Evolutionary conservation across 768 basidiomycete species (phyloP).

Genomic region (Sporobolomyces pararoseus): DNA sequence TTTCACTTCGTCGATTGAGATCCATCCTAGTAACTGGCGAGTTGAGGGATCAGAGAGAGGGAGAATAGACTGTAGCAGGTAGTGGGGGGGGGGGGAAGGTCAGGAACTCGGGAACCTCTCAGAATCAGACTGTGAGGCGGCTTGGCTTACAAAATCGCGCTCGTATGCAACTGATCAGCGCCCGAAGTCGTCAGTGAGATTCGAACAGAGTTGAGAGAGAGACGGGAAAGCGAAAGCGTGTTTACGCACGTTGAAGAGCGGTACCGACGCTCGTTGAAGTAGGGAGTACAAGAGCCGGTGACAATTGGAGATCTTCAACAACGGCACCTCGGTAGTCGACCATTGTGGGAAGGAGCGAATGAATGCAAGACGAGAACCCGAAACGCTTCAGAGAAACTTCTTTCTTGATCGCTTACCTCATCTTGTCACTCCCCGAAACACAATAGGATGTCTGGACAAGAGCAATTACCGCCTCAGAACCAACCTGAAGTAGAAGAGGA

Average conservation of each 20-base stretch:
- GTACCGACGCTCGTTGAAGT: slow-evolving; percentile 11
- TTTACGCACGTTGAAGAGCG: slow-evolving; percentile 22
- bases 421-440: not conserved
- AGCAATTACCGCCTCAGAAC: not conserved
- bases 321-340: slow-evolving; percentile 30
- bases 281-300: slow-evolving; percentile 30
- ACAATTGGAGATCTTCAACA: slow-evolving; percentile 39
- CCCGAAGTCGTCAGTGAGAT: not conserved
- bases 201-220: not conserved
- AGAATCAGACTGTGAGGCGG: not conserved
- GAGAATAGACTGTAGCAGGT: slow-evolving; percentile 27
- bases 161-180: slow-evolving; percentile 31
- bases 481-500: slow-evolving; percentile 5
- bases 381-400: no score
- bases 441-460: not conserved
- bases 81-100: not conserved
- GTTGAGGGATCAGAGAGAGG: slow-evolving; percentile 28
- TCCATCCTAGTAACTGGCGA: slow-evolving; percentile 34
- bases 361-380: no score
- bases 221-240: not conserved
- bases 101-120: not conserved
- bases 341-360: not conserved
- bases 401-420: not conserved
- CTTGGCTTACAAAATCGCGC: slow-evolving; percentile 27
- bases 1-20: slow-evolving; percentile 28